phyloP scores from a whole-genome alignment of 371 early-diverging fungal genomes.

The Syncephalastrum sp. region DNA sequence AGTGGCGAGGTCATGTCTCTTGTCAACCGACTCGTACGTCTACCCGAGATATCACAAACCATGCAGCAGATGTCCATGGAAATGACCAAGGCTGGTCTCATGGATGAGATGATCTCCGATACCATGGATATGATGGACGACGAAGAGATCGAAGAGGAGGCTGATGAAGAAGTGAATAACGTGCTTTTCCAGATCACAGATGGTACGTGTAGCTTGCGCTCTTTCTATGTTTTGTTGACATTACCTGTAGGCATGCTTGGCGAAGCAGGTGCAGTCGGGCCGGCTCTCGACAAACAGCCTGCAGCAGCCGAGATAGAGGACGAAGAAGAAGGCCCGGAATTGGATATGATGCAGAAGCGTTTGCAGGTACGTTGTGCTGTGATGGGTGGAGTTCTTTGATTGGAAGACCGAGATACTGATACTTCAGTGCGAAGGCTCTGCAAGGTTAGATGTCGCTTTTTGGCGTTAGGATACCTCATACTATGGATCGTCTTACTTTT shows the following conservation, averaged over 20 bases:
- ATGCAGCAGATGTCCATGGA: slow-evolving; percentile 94
- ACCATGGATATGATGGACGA: slow-evolving; percentile 87
- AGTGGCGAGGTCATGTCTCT: slow-evolving; percentile 88
- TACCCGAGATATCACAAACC: slow-evolving; percentile 79
- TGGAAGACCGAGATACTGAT: too few relatives aligned
- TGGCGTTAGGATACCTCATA: too few relatives aligned
- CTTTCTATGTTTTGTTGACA: neutral
- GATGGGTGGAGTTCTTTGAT: too few relatives aligned
- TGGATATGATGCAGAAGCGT: slow-evolving; percentile 85
- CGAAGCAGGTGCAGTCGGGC: slow-evolving; percentile 62
- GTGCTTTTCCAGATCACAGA: slow-evolving; percentile 87
- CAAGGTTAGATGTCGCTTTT: too few relatives aligned
- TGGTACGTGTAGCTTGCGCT: slow-evolving; percentile 47
- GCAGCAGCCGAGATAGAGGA: slow-evolving; percentile 52
- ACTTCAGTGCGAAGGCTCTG: too few relatives aligned
- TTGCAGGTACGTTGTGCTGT: slow-evolving; percentile 55
- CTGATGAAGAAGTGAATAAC: slow-evolving; percentile 91
- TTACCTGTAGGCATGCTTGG: slow-evolving; percentile 63
- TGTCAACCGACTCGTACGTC: slow-evolving; percentile 79
- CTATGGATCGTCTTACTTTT: too few relatives aligned
- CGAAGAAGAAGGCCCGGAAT: slow-evolving; percentile 72
- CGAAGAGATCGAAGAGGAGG: slow-evolving; percentile 91
- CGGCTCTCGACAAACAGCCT: slow-evolving; percentile 49
- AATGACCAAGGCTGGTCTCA: slow-evolving; percentile 90
- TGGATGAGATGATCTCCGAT: slow-evolving; percentile 94